Conservation (phyloP, 768 basidiomycete genomes). For the Macrolepiota dolichaula region DNA sequence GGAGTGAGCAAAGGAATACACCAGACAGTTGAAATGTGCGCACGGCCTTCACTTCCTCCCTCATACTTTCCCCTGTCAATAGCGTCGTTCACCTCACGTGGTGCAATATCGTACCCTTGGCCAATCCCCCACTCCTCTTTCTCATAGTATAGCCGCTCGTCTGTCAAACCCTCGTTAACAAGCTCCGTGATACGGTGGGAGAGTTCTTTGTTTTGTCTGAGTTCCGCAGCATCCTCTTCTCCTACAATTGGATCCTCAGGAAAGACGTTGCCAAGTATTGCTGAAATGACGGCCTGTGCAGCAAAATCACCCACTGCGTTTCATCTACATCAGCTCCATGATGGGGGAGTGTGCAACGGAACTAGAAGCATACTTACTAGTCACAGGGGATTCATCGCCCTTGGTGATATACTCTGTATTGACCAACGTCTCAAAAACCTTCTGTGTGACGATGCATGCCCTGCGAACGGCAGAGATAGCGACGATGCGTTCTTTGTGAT, state of each 20-base stretch:
- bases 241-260: slow-evolving; percentile 88
- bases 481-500: slow-evolving; percentile 29
- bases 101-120: slow-evolving; percentile 45
- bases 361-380: slow-evolving; percentile 42
- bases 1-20: slow-evolving; percentile 5
- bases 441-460: slow-evolving; percentile 79
- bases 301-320: slow-evolving; percentile 85
- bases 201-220: slow-evolving; percentile 49
- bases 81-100: slow-evolving; percentile 68
- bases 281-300: slow-evolving; percentile 88
- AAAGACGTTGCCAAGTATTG: slow-evolving; percentile 74
- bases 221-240: slow-evolving; percentile 87
- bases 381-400: slow-evolving; percentile 89
- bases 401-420: slow-evolving; percentile 86
- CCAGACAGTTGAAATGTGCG: slow-evolving; percentile 26
- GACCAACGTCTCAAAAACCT: slow-evolving; percentile 83
- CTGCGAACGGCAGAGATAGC: slow-evolving; percentile 85
- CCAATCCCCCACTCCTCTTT: slow-evolving; percentile 71
- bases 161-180: slow-evolving; percentile 74
- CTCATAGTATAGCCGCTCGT: slow-evolving; percentile 54
- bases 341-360: background rate
- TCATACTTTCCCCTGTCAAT: slow-evolving; percentile 81
- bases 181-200: slow-evolving; percentile 71
- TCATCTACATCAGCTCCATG: background rate
- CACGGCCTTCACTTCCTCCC: slow-evolving; percentile 74